Conservation (phyloP, 352 stramenopile species). For the Phytophthora vignae region DNA sequence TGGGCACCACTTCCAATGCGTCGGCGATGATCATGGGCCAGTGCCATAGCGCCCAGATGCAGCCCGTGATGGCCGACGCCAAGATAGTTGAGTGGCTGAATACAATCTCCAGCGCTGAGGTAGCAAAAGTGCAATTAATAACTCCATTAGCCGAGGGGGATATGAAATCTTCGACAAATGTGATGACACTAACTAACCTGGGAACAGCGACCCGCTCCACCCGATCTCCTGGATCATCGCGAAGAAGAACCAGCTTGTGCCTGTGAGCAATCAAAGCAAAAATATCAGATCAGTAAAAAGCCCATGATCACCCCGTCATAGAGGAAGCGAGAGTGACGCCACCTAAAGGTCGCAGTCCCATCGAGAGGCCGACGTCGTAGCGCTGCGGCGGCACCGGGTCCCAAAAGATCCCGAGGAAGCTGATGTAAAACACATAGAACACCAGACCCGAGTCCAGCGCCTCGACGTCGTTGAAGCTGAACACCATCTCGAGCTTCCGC, state of each 20-base stretch:
- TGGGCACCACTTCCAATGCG: conserved; percentile 75
- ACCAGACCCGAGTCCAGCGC: conserved; percentile 86
- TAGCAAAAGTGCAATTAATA: background rate
- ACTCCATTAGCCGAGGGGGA: background rate
- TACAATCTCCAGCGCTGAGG: conserved; percentile 82
- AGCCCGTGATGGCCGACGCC: conserved; percentile 85
- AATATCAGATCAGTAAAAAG: conserved; percentile 20
- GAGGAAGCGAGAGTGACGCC: background rate
- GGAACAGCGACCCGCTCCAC: conserved; percentile 89
- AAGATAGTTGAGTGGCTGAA: conserved; percentile 89
- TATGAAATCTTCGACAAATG: conserved; percentile 2
- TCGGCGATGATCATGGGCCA: conserved; percentile 91
- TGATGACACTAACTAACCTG: conserved; percentile 59
- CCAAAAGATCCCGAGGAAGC: conserved; percentile 86
- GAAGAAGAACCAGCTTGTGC: conserved; percentile 88
- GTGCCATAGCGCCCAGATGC: conserved; percentile 88
- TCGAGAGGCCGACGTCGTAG: conserved; percentile 83
- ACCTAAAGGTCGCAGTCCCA: conserved; percentile 75
- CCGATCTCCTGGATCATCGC: conserved; percentile 86
- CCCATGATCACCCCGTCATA: background rate
- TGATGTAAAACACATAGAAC: conserved; percentile 91
- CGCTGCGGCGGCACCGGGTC: conserved; percentile 81
- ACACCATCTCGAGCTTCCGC: conserved; percentile 86
- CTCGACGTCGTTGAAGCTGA: conserved; percentile 90
- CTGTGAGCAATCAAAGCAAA: conserved; percentile 37